Evolutionary conservation across 768 basidiomycete genomes (phyloP), one percentile per base, ranked within the genome.

Genomic region (Tylopilus felleus): DNA sequence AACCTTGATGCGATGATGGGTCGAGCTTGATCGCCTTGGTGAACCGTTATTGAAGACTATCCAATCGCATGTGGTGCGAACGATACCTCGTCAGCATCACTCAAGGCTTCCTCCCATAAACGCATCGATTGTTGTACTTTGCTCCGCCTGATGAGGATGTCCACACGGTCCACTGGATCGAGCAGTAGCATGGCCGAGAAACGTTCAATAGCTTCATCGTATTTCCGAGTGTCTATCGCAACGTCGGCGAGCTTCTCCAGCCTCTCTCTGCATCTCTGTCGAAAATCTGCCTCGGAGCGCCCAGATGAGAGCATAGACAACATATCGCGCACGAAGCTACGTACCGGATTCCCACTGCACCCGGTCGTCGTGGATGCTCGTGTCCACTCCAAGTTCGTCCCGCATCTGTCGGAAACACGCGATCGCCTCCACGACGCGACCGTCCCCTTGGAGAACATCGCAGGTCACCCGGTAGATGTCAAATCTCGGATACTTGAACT

Each of bases 311-410:
- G 33, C 33, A 33, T 14, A n/a, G n/a, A n/a, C 33, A 33, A 16
- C 14, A 33, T 2, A 33, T 14, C 29, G 29, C 29, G 8, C 29
- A 9, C 29, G 7, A 6, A 39, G 12, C 3, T 8, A 47, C 59
- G 2, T 16, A 60, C 57, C n/a, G 6, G 10, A 16, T 19, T 52
- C 59, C 58, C 58, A 60, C 4, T 35, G 39, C 1, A 16, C 7
- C 9, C 9, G 49, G 9, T 49, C 52, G 1, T 28, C 23, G 9
- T 35, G 21, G 23, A 13, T 1, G n/a, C 1, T 8, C 7, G 17
- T 5, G 9, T 23, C 46, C 5, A 8, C 25, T 6, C 19, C 19
- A 8, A 17, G 38, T 5, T 47, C 41, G 1, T 4, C 13, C 19
- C 45, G 40, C 46, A 60, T 42, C 16, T 29, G 48, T 23, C 29